Evolutionary conservation across 257 asterid species (phyloP).

Genomic region (Sherardia arvensis): DNA sequence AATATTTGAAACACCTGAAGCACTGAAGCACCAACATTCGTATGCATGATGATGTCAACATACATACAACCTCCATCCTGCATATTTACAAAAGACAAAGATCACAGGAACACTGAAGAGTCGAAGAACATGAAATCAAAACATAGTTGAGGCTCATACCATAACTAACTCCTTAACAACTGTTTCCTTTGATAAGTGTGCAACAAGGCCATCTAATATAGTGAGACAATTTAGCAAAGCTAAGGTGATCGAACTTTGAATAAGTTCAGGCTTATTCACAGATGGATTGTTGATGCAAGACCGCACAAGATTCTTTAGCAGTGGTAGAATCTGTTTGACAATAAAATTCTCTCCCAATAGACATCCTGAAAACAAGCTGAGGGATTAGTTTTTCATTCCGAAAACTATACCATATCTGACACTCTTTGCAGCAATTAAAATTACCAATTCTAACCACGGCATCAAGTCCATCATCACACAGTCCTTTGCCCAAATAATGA

Average conservation of each 20-base stretch:
- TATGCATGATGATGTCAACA: constrained; percentile 65
- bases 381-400: constrained; percentile 12
- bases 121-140: neutral
- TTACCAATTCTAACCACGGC: constrained; percentile 85
- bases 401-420: constrained; percentile 13
- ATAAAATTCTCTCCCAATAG: constrained; percentile 70
- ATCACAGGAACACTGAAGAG: constrained; percentile 5
- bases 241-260: constrained; percentile 74
- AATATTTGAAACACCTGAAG: constrained; percentile 47
- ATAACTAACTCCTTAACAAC: constrained; percentile 72
- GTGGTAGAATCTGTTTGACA: constrained; percentile 71
- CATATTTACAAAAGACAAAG: constrained; percentile 16
- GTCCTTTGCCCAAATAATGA: constrained; percentile 91
- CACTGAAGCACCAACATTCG: constrained; percentile 49
- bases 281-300: constrained; percentile 52
- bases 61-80: constrained; percentile 65
- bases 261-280: constrained; percentile 57
- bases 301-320: constrained; percentile 43
- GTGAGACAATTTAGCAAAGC: constrained; percentile 65
- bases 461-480: constrained; percentile 79
- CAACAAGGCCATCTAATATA: constrained; percentile 66
- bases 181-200: constrained; percentile 48
- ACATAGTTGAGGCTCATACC: constrained; percentile 32
- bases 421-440: constrained; percentile 17
- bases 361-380: constrained; percentile 47